phyloP scores from a whole-genome alignment of 345 rosid genomes.

The Turnera subulata region DNA sequence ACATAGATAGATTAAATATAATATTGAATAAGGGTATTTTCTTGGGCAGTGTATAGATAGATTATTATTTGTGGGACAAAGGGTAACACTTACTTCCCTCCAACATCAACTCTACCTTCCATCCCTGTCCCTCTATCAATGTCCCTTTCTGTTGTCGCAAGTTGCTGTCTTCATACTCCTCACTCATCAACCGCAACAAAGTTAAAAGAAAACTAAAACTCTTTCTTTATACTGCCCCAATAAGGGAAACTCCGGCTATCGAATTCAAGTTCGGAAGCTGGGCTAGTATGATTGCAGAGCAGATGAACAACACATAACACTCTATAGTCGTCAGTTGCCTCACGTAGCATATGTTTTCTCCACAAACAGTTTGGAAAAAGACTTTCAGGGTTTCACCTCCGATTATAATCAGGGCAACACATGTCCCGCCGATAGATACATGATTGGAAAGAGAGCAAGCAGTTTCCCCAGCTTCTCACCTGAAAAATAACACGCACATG shows the following conservation, averaged over 20 bases:
- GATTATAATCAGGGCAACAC: conserved; percentile 48
- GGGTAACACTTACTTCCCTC: no score
- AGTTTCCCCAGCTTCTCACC: conserved; percentile 52
- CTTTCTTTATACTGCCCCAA: no score
- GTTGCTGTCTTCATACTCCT: no score
- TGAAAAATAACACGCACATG: conserved; percentile 11
- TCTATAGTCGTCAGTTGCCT: conserved; percentile 26
- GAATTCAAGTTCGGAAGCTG: conserved; percentile 68
- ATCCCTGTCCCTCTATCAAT: no score
- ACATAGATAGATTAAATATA: no score
- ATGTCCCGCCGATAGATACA: conserved; percentile 67
- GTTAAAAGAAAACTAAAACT: no score
- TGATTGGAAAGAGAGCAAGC: conserved; percentile 47
- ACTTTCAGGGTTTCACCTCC: conserved; percentile 48
- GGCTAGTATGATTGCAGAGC: conserved; percentile 38
- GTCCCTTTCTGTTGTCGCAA: no score
- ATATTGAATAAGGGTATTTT: no score
- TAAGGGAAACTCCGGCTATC: conserved; percentile 53
- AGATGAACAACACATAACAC: conserved; percentile 49
- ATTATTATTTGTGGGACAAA: no score
- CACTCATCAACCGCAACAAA: no score
- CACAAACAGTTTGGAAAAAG: conserved; percentile 38
- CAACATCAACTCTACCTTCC: no score
- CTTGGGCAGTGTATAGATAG: no score
- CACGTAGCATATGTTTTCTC: conserved; percentile 21